These are phyloP conservation scores for Mycogone perniciosa DNA, from an alignment of 2,329 filamentous ascomycete species.

Conservation along the genomic window DNA sequence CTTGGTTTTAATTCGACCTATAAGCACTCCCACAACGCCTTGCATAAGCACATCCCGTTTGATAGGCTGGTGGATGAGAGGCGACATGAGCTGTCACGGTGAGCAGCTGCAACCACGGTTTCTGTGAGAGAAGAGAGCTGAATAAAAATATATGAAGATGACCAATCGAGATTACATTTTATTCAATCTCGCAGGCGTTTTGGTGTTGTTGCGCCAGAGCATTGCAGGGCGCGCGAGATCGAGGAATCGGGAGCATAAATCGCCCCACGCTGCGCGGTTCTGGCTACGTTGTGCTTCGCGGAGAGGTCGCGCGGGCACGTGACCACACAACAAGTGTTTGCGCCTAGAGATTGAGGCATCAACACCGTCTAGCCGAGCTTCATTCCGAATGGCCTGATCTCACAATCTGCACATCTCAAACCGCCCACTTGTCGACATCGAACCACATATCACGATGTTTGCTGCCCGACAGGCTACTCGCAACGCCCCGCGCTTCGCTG, in stretches of 20 bases:
- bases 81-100: neutral
- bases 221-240: neutral
- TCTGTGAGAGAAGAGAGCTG: neutral
- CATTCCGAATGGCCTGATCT: conserved; percentile 28
- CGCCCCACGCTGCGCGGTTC: conserved; percentile 1
- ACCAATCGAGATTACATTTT: neutral
- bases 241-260: neutral
- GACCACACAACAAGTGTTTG: conserved; percentile 8
- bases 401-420: conserved; percentile 22
- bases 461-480: conserved; percentile 56
- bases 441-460: conserved; percentile 47
- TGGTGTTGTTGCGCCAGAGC: neutral
- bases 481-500: conserved; percentile 54
- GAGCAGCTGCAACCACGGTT: neutral
- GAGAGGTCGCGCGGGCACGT: conserved; percentile 26
- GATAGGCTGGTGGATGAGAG: neutral
- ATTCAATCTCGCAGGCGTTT: neutral
- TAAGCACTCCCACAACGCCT: neutral
- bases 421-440: conserved; percentile 19
- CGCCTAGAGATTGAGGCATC: conserved; percentile 29
- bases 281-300: conserved; percentile 13
- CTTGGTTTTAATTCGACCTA: neutral
- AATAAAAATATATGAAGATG: too few relatives aligned
- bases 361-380: conserved; percentile 29
- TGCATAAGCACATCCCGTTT: conserved; percentile 4